phyloP scores from a whole-genome alignment of 345 rosid genomes.

The Camelina laxa region DNA sequence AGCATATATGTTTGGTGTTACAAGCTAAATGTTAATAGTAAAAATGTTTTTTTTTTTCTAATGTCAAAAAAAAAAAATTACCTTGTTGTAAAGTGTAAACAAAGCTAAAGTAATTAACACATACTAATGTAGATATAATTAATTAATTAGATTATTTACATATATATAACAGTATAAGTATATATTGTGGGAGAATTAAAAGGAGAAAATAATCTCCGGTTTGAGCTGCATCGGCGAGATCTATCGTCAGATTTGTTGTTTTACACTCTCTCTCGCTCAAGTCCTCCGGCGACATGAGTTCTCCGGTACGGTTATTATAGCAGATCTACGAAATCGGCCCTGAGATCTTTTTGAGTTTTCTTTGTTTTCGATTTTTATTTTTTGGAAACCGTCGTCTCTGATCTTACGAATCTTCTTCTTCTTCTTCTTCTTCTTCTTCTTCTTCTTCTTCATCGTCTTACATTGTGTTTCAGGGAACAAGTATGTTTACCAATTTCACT shows the following conservation, averaged over 20 bases:
- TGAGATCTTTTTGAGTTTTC: neutral
- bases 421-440: conserved; percentile 4
- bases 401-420: neutral
- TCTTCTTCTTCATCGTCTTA: neutral
- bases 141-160: neutral
- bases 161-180: neutral
- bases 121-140: too few relatives aligned
- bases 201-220: conserved; percentile 31
- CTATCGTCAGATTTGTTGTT: conserved; percentile 37
- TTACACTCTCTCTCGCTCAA: conserved; percentile 13
- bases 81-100: too few relatives aligned
- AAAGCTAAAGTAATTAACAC: too few relatives aligned
- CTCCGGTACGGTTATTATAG: conserved; percentile 43
- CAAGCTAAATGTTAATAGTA: too few relatives aligned
- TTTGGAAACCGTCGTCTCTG: conserved; percentile 7
- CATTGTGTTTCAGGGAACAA: conserved; percentile 54
- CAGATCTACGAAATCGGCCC: conserved; percentile 34
- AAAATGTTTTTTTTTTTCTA: too few relatives aligned
- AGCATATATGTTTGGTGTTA: too few relatives aligned
- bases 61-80: too few relatives aligned
- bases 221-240: conserved; percentile 35
- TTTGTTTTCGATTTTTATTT: neutral
- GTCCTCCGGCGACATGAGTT: conserved; percentile 50
- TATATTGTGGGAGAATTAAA: neutral
- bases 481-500: conserved; percentile 75